Conservation (phyloP, 805 yeast species). For the Candida endomychidarum region DNA sequence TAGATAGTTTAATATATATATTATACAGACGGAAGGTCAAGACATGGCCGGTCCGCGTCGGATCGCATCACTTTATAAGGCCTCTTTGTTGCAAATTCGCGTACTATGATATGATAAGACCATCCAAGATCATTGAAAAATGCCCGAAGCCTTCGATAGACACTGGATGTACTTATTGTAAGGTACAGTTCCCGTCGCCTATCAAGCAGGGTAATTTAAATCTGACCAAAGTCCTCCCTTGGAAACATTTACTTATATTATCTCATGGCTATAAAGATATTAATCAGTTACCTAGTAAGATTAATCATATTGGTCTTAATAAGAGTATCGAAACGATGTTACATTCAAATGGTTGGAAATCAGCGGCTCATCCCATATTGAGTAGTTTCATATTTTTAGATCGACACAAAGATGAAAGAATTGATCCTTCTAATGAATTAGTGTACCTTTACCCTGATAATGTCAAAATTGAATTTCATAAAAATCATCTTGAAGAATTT, state of each 20-base stretch:
- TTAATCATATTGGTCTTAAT: slow-evolving; percentile 6
- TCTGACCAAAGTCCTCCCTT: slow-evolving; percentile 49
- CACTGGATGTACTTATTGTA: slow-evolving; percentile 64
- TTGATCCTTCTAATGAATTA: slow-evolving; percentile 17
- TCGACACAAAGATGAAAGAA: slow-evolving; percentile 4
- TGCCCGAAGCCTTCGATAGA: slow-evolving; percentile 56
- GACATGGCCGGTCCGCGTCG: no score
- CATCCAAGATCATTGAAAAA: slow-evolving; percentile 16
- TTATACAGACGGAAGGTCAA: no score
- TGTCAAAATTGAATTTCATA: slow-evolving; percentile 35
- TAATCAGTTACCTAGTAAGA: slow-evolving; percentile 42
- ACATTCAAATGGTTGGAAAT: slow-evolving; percentile 19
- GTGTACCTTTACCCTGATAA: slow-evolving; percentile 60
- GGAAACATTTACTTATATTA: slow-evolving; percentile 57
- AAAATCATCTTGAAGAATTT: slow-evolving; percentile 33
- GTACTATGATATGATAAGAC: no score
- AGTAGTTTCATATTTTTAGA: slow-evolving; percentile 42
- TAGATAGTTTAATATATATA: no score
- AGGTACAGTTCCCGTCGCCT: slow-evolving; percentile 27
- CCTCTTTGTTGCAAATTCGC: no score
- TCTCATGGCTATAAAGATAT: slow-evolving; percentile 46
- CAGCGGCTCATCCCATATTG: slow-evolving; percentile 50
- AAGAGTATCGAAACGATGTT: slow-evolving; percentile 30
- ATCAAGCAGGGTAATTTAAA: slow-evolving; percentile 16
- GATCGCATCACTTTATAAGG: no score